Percentiles rank a stretch among this genome's conserved stretches.
Conservation (phyloP, 371 early-diverging fungal genomes). For the Lichtheimia ramosa region DNA sequence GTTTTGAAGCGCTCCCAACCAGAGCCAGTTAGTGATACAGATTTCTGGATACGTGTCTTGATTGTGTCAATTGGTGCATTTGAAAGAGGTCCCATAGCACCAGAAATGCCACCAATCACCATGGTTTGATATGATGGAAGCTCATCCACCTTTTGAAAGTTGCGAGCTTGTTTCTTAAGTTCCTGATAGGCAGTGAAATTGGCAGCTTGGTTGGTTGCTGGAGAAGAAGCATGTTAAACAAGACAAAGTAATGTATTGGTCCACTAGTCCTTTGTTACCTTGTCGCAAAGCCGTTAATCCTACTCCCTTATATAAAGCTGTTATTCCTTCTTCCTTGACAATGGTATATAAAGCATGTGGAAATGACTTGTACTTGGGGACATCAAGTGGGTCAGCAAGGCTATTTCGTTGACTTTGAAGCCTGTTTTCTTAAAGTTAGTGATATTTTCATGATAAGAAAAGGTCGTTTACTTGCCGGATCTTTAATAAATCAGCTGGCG, state of each 20-base stretch:
- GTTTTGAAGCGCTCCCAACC: conserved; percentile 82
- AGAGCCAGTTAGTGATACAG: conserved; percentile 66
- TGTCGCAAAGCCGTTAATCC: conserved; percentile 93
- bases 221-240: neutral
- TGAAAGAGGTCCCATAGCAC: conserved; percentile 95
- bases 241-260: neutral
- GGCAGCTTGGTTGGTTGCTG: conserved; percentile 97
- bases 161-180: conserved; percentile 69
- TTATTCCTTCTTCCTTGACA: conserved; percentile 88
- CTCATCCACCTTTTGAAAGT: conserved; percentile 75
- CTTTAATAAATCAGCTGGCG: conserved; percentile 97
- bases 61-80: conserved; percentile 98
- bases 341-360: conserved; percentile 92
- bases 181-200: conserved; percentile 98
- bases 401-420: conserved; percentile 87
- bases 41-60: conserved; percentile 96
- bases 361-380: conserved; percentile 96
- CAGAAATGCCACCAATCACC: conserved; percentile 90
- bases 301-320: conserved; percentile 93
- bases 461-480: conserved; percentile 69
- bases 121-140: conserved; percentile 93
- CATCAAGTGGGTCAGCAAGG: conserved; percentile 94
- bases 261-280: conserved; percentile 50
- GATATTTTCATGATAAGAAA: neutral
- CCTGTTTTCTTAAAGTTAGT: neutral